Percentiles rank a stretch among this genome's conserved stretches.
These are phyloP conservation scores for Clohesyomyces aquaticus DNA, from an alignment of 495 filamentous ascomycete species.

Conservation along the genomic window DNA sequence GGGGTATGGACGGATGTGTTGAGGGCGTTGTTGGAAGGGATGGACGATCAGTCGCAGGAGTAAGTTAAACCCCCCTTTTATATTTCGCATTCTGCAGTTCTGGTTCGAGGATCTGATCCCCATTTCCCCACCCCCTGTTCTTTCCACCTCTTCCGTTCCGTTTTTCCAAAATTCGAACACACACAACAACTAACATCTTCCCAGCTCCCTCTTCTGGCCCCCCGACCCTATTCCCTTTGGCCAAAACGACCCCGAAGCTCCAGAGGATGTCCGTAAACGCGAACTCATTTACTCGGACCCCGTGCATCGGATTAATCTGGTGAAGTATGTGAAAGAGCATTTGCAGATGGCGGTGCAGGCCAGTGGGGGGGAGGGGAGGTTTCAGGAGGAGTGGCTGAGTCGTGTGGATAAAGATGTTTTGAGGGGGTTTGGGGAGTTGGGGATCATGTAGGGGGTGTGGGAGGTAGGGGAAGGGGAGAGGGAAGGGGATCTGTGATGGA, in stretches of 20 bases:
- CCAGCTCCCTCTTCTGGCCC: slow-evolving; percentile 54
- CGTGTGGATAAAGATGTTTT: slow-evolving; percentile 87
- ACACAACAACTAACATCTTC: slow-evolving; percentile 24
- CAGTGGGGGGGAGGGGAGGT: slow-evolving; percentile 71
- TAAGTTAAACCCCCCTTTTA: slow-evolving; percentile 33
- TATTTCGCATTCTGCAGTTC: not conserved
- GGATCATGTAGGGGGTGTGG: slow-evolving; percentile 25
- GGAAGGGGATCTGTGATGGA: not conserved
- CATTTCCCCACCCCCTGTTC: not conserved
- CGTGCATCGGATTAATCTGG: slow-evolving; percentile 70
- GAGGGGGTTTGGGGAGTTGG: slow-evolving; percentile 60
- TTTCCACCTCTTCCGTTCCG: not conserved
- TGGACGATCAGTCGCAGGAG: slow-evolving; percentile 55
- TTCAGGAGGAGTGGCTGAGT: slow-evolving; percentile 77
- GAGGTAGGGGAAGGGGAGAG: not conserved
- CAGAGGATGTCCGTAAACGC: slow-evolving; percentile 61
- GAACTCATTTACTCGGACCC: slow-evolving; percentile 66
- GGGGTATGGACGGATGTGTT: slow-evolving; percentile 73
- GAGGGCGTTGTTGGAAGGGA: slow-evolving; percentile 60
- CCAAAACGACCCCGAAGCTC: slow-evolving; percentile 58
- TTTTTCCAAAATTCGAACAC: not conserved
- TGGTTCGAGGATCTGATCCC: not conserved
- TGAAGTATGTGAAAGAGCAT: slow-evolving; percentile 68
- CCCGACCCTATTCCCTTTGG: slow-evolving; percentile 29
- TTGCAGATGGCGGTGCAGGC: slow-evolving; percentile 66